Base-by-base conservation (phyloP, 2,329 filamentous ascomycete genomes). In the Phaeophleospora eucalypticola region DNA sequence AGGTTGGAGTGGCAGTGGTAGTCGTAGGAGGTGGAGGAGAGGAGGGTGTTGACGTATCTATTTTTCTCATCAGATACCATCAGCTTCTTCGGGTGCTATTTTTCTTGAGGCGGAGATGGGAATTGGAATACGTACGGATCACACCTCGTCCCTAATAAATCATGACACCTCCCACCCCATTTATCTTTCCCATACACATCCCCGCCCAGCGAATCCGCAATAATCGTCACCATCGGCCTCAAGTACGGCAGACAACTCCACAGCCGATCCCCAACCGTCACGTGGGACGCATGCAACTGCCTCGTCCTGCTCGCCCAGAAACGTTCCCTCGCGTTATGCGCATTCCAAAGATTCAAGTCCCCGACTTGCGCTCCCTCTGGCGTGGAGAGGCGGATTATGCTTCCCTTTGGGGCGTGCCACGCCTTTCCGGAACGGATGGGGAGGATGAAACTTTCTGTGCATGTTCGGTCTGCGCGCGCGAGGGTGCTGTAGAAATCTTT, bases 1-100 rank as follows among this genome's bases (percentile, higher is more conserved):
- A 94, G 76, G 64, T 94, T 94, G 1, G 84, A 88, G 61, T 91
- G 87, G 65, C 88, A 94, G 64, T 93, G 87, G 65, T 80, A 91
- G 65, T 93, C 84, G 63, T 89, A 93, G 24, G 75, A 74, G 41
- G 79, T 75, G n/a, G 81, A 82, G 3, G 77, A 80, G 43, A 94
- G 78, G 52, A 93, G 76, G 32, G 79, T 74, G 64, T 87, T 88
- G 63, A 93, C 84, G 63, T 93, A 91, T 6, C 24, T 29, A 7
- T 29, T 29, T 6, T 29, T 7, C 24, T 7, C 24, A 29, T 29
- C 24, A 6, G 12, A 7, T 29, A 29, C n/a, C n/a, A n/a, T n/a
- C n/a, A n/a, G n/a, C n/a, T n/a, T n/a, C n/a, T n/a, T n/a, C n/a
- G n/a, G n/a, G n/a, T n/a, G n/a, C n/a, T n/a, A n/a, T n/a, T n/a